Conservation (phyloP, 345 rosid species). For the Abelmoschus esculentus region DNA sequence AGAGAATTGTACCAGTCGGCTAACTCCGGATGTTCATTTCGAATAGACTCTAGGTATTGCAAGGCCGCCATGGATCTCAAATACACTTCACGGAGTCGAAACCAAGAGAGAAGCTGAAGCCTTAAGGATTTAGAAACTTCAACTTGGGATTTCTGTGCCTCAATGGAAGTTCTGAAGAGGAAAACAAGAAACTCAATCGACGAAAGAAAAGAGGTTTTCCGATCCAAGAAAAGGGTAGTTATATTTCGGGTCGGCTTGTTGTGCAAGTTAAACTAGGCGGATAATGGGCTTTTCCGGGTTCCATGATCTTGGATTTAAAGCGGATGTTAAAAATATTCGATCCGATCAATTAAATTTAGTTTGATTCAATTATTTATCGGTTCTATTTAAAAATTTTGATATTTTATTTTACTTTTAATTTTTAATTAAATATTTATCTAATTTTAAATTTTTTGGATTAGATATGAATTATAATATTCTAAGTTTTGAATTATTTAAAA, state of each 20-base stretch:
- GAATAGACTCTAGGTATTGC: slow-evolving; percentile 65
- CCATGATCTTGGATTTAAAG: neutral
- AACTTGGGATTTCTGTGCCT: neutral
- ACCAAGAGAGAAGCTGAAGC: neutral
- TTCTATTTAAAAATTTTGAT: no score
- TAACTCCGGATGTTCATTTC: slow-evolving; percentile 69
- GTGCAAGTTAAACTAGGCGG: neutral
- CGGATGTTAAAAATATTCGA: neutral
- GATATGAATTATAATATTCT: no score
- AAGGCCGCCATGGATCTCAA: slow-evolving; percentile 72
- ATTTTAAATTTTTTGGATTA: no score
- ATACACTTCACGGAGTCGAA: neutral
- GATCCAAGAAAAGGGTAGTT: neutral
- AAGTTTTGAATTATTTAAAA: no score
- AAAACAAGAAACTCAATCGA: neutral
- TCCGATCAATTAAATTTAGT: no score
- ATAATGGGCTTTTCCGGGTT: neutral
- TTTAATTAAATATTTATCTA: no score
- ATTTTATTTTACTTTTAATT: no score
- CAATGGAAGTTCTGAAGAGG: neutral
- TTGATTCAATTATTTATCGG: no score
- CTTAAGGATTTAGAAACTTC: neutral
- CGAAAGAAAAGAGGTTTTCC: neutral
- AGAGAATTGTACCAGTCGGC: slow-evolving; percentile 87
- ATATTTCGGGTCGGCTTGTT: neutral